A percentile compares a stretch with the other conserved stretches of the same genome.
phyloP scores from a whole-genome alignment of 225 moss, liverwort and hornwort genomes.

The Lunularia cruciata region DNA sequence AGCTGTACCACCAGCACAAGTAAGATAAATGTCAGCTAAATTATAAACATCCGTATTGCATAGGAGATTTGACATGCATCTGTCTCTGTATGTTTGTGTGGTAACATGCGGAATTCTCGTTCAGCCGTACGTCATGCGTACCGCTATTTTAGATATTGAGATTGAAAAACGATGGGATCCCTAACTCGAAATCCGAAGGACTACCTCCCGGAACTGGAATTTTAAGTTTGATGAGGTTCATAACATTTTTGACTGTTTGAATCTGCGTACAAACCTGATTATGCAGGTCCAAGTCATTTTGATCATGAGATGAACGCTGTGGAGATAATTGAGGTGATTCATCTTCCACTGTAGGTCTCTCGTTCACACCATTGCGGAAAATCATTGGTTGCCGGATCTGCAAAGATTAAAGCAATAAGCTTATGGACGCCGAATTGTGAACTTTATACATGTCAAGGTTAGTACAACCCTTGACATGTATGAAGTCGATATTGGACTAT shows the following conservation, averaged over 20 bases:
- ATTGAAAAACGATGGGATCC: too few relatives aligned
- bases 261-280: constrained; percentile 32
- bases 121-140: background rate
- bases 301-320: constrained; percentile 21
- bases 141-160: background rate
- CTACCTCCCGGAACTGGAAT: too few relatives aligned
- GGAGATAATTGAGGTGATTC: constrained; percentile 43
- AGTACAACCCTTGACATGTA: too few relatives aligned
- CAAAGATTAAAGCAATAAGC: background rate
- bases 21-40: background rate
- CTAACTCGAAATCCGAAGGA: too few relatives aligned
- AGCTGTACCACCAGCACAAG: constrained; percentile 23
- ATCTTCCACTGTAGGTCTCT: constrained; percentile 42
- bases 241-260: too few relatives aligned
- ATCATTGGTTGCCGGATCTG: constrained; percentile 30
- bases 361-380: constrained; percentile 26
- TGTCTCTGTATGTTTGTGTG: background rate
- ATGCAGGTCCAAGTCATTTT: constrained; percentile 15
- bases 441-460: background rate
- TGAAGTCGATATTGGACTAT: too few relatives aligned
- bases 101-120: background rate
- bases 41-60: background rate
- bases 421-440: background rate
- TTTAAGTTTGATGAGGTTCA: too few relatives aligned
- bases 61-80: background rate